Percentiles rank a stretch among this genome's conserved stretches.
Conservation (phyloP, 2,329 filamentous ascomycete species). For the Fusarium sp. region DNA sequence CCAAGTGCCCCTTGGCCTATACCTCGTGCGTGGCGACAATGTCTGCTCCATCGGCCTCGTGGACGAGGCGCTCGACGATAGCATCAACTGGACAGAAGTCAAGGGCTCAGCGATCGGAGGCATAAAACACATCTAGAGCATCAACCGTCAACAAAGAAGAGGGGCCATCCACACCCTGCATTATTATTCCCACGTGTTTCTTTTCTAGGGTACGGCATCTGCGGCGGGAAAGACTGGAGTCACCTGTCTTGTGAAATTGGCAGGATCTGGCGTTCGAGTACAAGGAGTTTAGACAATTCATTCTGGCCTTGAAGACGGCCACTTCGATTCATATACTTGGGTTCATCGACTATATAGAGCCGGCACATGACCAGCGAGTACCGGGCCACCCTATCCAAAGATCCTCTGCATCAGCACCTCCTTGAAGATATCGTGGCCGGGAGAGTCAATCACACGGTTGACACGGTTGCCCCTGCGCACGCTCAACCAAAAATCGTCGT, state of each 20-base stretch:
- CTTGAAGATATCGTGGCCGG: constrained; percentile 76
- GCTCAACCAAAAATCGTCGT: constrained; percentile 82
- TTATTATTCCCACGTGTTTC: constrained; percentile 13
- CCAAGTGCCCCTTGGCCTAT: constrained; percentile 86
- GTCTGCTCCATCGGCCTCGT: constrained; percentile 91
- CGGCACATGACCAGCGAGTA: constrained; percentile 18
- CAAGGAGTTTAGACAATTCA: constrained; percentile 44
- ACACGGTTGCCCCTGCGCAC: constrained; percentile 81
- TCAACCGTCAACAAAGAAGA: neutral
- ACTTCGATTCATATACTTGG: constrained; percentile 13
- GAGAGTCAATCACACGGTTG: constrained; percentile 76
- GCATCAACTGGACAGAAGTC: constrained; percentile 94
- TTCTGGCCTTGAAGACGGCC: constrained; percentile 35
- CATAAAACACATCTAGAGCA: constrained; percentile 76
- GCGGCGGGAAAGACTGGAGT: constrained; percentile 19
- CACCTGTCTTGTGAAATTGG: constrained; percentile 25
- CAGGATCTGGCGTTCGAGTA: constrained; percentile 43
- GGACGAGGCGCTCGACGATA: constrained; percentile 87
- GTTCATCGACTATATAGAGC: constrained; percentile 30
- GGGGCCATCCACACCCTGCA: constrained; percentile 1
- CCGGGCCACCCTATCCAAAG: constrained; percentile 58
- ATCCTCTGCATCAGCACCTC: constrained; percentile 73
- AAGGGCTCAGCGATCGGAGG: constrained; percentile 85
- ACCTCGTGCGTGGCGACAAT: constrained; percentile 93
- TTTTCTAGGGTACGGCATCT: constrained; percentile 37